Conservation (phyloP, 1,139 yeast genomes). For the Fermentozyma sake region DNA sequence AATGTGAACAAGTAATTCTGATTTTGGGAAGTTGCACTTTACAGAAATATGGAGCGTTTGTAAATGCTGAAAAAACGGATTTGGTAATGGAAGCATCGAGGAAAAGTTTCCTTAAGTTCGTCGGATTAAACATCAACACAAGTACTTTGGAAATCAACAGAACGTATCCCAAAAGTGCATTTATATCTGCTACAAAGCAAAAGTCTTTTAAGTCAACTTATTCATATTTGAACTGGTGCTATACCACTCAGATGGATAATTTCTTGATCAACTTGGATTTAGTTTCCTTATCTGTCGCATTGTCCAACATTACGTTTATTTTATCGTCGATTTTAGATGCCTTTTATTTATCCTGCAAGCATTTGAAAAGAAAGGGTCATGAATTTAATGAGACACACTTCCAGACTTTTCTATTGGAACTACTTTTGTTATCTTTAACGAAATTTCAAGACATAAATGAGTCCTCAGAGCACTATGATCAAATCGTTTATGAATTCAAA, state of each 20-base stretch:
- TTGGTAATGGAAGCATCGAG: conserved; percentile 10
- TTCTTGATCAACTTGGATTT: conserved; percentile 10
- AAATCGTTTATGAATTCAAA: conserved; percentile 4
- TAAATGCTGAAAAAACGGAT: conserved; percentile 55
- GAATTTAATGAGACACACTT: conserved; percentile 4
- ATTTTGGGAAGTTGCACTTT: conserved; percentile 32
- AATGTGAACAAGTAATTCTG: conserved; percentile 16
- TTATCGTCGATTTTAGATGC: conserved; percentile 8
- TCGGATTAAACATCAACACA: conserved; percentile 29
- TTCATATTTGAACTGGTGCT: conserved; percentile 13
- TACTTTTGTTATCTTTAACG: conserved; percentile 4
- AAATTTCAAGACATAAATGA: conserved; percentile 4
- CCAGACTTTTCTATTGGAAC: conserved; percentile 7
- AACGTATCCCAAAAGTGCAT: conserved; percentile 8
- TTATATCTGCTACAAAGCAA: conserved; percentile 10
- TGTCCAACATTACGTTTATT: conserved; percentile 7
- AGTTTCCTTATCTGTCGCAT: conserved; percentile 7
- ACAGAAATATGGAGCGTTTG: conserved; percentile 52
- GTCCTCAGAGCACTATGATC: conserved; percentile 2
- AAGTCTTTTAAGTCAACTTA: conserved; percentile 13
- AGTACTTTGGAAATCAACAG: conserved; percentile 11
- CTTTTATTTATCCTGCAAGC: conserved; percentile 3
- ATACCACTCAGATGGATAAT: conserved; percentile 8
- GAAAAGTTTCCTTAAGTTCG: conserved; percentile 17
- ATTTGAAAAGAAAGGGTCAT: conserved; percentile 2